Evolutionary conservation across 805 yeast species (phyloP).

Genomic region (Starmerella stigmatis): DNA sequence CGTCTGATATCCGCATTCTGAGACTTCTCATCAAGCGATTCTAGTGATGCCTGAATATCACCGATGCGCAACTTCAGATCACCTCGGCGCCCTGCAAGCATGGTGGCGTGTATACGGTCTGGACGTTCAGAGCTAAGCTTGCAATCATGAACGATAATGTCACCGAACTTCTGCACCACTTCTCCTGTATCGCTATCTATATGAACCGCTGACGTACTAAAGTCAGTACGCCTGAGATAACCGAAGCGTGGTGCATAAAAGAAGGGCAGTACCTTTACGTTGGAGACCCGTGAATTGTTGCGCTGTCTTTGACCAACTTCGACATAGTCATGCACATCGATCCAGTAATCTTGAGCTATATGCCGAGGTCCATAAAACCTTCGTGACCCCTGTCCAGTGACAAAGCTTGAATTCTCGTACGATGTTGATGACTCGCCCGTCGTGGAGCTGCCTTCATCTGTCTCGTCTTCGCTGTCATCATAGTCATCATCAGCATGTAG

Average conservation of each 20-base stretch:
- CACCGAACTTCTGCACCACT: constrained; percentile 39
- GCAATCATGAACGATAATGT: constrained; percentile 55
- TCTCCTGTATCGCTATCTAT: constrained; percentile 23
- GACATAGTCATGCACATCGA: constrained; percentile 61
- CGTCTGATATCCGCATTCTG: background rate
- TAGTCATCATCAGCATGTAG: constrained; percentile 10
- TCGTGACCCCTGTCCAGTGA: background rate
- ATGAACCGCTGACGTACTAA: constrained; percentile 32
- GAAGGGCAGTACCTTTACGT: constrained; percentile 48
- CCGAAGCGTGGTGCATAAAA: constrained; percentile 58
- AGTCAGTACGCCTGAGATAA: constrained; percentile 54
- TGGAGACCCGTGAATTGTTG: constrained; percentile 20
- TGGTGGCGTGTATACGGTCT: constrained; percentile 24
- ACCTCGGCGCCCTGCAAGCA: constrained; percentile 26
- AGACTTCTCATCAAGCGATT: constrained; percentile 24
- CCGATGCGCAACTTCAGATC: constrained; percentile 29
- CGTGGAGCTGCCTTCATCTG: constrained; percentile 9
- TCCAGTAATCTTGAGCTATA: constrained; percentile 40
- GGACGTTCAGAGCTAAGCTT: constrained; percentile 32
- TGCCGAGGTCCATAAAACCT: constrained; percentile 17
- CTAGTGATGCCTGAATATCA: constrained; percentile 29
- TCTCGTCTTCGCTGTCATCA: constrained; percentile 31
- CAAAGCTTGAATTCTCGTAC: constrained; percentile 9
- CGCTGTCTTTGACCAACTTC: constrained; percentile 43
- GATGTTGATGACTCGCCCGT: background rate